Conservation (phyloP, 345 rosid genomes). For the Excoecaria agallocha region DNA sequence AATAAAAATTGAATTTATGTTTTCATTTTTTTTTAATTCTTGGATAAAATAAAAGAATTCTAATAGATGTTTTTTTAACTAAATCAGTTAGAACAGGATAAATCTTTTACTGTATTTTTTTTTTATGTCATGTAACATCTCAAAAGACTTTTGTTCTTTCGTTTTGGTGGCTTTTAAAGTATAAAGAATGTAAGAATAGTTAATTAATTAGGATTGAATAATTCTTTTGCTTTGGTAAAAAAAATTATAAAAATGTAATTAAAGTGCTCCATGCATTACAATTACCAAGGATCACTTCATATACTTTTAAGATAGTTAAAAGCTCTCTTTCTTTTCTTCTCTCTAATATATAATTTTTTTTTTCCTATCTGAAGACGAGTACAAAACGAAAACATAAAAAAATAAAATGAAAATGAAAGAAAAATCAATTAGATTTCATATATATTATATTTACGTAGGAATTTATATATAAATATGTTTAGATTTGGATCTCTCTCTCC, state of each 20-base stretch:
- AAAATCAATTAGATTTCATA: slow-evolving; percentile 54
- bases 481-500: slow-evolving; percentile 53
- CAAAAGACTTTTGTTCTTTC: background rate
- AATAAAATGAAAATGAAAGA: no score
- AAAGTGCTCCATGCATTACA: slow-evolving; percentile 45
- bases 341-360: background rate
- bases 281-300: slow-evolving; percentile 46
- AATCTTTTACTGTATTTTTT: no score
- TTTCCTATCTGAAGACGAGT: background rate
- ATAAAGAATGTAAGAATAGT: slow-evolving; percentile 32
- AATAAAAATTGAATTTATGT: no score
- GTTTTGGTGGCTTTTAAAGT: slow-evolving; percentile 23
- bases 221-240: slow-evolving; percentile 9
- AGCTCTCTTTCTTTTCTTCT: slow-evolving; percentile 23
- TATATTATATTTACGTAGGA: no score
- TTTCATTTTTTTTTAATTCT: no score
- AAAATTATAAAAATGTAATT: slow-evolving; percentile 31
- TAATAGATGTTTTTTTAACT: no score
- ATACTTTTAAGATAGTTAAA: slow-evolving; percentile 35
- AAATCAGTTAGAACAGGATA: background rate
- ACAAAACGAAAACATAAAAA: slow-evolving; percentile 22
- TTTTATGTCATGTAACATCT: no score
- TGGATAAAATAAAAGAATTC: no score
- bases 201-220: background rate
- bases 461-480: slow-evolving; percentile 20